Conservation (phyloP, 2,329 filamentous ascomycete genomes). For the Fusarium devonianum region DNA sequence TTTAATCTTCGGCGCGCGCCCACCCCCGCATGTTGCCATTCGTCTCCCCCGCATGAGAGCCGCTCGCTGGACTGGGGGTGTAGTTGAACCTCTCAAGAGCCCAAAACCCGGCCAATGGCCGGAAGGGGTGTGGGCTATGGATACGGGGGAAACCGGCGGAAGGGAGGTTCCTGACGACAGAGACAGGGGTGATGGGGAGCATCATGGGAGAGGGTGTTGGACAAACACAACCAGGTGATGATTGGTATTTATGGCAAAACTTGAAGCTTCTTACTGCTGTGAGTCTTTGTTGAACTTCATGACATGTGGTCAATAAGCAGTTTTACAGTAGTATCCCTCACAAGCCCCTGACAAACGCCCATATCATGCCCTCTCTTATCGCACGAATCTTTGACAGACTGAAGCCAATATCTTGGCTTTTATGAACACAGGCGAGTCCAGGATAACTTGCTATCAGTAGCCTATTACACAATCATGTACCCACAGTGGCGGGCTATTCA, state of each 20-base stretch:
- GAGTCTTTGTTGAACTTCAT: neutral
- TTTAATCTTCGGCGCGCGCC: constrained; percentile 14
- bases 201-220: constrained; percentile 1
- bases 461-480: constrained; percentile 35
- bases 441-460: constrained; percentile 7
- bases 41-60: constrained; percentile 36
- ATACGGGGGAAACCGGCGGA: constrained; percentile 26
- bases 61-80: constrained; percentile 23
- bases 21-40: constrained; percentile 35
- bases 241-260: too few species aligned
- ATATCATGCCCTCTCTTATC: constrained; percentile 25
- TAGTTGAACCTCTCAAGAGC: neutral
- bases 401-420: neutral
- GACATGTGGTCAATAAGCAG: constrained; percentile 29
- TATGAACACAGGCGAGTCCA: neutral
- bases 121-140: constrained; percentile 21
- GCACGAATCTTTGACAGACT: neutral
- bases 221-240: neutral
- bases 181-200: constrained; percentile 15
- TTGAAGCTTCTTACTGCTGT: constrained; percentile 2
- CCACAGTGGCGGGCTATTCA: constrained; percentile 28
- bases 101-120: constrained; percentile 14
- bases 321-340: constrained; percentile 29
- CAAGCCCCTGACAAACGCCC: constrained; percentile 10
- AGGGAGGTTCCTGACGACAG: constrained; percentile 29